These are phyloP conservation scores for Pseudognaphalium luteoalbum DNA, from an alignment of 129 eudicot species.

Conservation along the genomic window DNA sequence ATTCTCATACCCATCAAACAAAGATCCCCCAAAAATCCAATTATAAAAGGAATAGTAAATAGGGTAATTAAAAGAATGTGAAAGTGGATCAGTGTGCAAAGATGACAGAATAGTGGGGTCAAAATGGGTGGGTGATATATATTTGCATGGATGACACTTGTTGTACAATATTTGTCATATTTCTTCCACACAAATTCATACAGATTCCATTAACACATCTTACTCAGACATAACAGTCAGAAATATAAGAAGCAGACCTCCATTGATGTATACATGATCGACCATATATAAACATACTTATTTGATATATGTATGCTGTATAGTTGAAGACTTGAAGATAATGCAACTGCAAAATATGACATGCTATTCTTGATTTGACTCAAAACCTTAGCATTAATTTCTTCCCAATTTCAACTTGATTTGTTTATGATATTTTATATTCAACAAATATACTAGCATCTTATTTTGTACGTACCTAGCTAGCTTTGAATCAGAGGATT, in stretches of 20 bases:
- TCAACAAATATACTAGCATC: no score
- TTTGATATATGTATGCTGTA: neutral
- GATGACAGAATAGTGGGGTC: neutral
- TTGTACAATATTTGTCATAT: slow-evolving; percentile 21
- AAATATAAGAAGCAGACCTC: slow-evolving; percentile 7
- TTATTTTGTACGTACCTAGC: no score
- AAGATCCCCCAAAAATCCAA: no score
- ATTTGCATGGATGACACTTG: slow-evolving; percentile 76
- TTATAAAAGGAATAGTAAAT: no score
- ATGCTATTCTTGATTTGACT: no score
- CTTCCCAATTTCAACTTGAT: no score
- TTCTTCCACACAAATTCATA: slow-evolving; percentile 18
- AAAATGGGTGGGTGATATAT: neutral
- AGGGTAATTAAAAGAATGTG: no score
- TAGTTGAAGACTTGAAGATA: neutral
- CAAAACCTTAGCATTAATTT: no score
- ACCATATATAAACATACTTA: neutral
- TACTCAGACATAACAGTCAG: neutral
- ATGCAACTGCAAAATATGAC: neutral
- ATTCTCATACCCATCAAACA: no score
- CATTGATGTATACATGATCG: neutral
- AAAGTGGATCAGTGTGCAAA: slow-evolving; percentile 19
- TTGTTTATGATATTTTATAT: no score
- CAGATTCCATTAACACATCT: slow-evolving; percentile 23
- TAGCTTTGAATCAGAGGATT: no score